These are phyloP conservation scores for Aristolochia californica DNA, from an alignment of 164 flowering plant genomes.

Conservation along the genomic window DNA sequence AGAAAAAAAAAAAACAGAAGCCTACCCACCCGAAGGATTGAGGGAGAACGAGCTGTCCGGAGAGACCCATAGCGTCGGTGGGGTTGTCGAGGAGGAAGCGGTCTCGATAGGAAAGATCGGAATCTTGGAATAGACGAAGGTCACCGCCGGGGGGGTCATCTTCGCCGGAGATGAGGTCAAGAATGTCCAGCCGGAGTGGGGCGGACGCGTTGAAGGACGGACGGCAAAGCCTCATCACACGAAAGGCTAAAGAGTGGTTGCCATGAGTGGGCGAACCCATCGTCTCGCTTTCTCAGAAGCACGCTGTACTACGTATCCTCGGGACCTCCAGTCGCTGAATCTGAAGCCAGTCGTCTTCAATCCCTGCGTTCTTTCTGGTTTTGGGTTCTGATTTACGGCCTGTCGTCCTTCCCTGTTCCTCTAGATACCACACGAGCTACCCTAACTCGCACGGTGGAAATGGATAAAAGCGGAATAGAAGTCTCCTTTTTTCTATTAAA, in stretches of 20 bases:
- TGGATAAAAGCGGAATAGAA: too few relatives aligned
- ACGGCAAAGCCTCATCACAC: constrained; percentile 89
- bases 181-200: constrained; percentile 64
- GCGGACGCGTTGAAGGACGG: constrained; percentile 74
- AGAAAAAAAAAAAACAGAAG: constrained; percentile 4
- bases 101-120: constrained; percentile 57
- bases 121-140: constrained; percentile 17
- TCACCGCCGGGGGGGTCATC: constrained; percentile 32
- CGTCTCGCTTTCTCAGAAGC: not conserved
- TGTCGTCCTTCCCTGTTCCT: too few relatives aligned
- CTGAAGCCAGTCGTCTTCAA: too few relatives aligned
- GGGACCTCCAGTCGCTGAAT: too few relatives aligned
- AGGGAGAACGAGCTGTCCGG: constrained; percentile 89
- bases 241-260: constrained; percentile 79
- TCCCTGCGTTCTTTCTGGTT: too few relatives aligned
- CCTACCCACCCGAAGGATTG: constrained; percentile 71
- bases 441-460: too few relatives aligned
- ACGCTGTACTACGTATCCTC: too few relatives aligned
- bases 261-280: constrained; percentile 11
- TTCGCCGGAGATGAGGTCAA: constrained; percentile 80
- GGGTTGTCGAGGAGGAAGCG: constrained; percentile 55
- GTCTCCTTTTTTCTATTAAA: too few relatives aligned
- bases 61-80: constrained; percentile 64
- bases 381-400: too few relatives aligned
- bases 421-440: too few relatives aligned